These are phyloP conservation scores for Lanmaoa pseudosensibilis DNA, from an alignment of 768 basidiomycete genomes.

Conservation along the genomic window DNA sequence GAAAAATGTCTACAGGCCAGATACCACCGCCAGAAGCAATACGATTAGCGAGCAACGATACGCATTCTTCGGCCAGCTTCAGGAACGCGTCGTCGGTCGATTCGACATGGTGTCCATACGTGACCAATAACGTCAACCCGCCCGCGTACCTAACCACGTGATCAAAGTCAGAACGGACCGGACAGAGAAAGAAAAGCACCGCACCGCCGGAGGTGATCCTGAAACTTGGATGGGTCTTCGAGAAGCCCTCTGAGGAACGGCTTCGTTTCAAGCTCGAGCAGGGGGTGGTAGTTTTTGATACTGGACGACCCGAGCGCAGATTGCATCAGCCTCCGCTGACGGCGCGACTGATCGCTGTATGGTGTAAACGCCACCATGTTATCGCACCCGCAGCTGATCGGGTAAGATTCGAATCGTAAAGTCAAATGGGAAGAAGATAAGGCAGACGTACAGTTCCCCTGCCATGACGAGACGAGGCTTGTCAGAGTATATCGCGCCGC, in stretches of 20 bases:
- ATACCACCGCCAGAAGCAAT: constrained; percentile 45
- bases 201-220: constrained; percentile 38
- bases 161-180: constrained; percentile 20
- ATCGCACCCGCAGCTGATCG: constrained; percentile 54
- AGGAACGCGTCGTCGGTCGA: constrained; percentile 43
- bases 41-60: constrained; percentile 42
- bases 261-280: constrained; percentile 56
- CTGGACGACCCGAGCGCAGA: constrained; percentile 55
- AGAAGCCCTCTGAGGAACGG: constrained; percentile 58
- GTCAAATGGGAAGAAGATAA: background rate
- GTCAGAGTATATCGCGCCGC: constrained; percentile 72
- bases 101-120: constrained; percentile 59
- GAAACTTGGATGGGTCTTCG: constrained; percentile 37
- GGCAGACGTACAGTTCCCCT: constrained; percentile 59
- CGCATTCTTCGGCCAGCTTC: constrained; percentile 42
- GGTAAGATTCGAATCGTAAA: constrained; percentile 2
- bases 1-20: constrained; percentile 43
- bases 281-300: constrained; percentile 57
- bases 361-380: constrained; percentile 72
- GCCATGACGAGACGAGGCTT: constrained; percentile 69
- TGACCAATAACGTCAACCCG: constrained; percentile 52
- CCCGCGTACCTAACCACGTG: constrained; percentile 46
- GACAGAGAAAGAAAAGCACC: background rate
- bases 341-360: constrained; percentile 60
- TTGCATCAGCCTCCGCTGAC: constrained; percentile 68